phyloP scores from a whole-genome alignment of 202 grass and related monocot species.

The Zizania palustris region DNA sequence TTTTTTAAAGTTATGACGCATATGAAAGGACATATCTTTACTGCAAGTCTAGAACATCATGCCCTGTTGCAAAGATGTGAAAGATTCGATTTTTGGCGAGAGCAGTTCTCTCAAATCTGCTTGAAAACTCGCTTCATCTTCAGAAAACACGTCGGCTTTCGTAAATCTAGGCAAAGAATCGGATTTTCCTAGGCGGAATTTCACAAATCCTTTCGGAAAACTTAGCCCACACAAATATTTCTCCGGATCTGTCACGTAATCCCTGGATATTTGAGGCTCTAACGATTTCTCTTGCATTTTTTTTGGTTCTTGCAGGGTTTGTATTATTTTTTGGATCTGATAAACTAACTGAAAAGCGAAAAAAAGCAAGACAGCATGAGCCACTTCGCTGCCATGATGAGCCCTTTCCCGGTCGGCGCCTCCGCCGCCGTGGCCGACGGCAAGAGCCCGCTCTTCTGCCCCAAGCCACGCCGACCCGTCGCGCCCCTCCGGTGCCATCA shows the following conservation, averaged over 20 bases:
- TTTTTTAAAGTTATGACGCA: neutral
- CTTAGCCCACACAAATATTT: too few relatives aligned
- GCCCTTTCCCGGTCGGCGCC: conserved; percentile 57
- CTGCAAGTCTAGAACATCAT: too few relatives aligned
- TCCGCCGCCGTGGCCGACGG: conserved; percentile 35
- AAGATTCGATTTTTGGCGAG: neutral
- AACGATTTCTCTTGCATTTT: conserved; percentile 10
- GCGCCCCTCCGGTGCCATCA: conserved; percentile 58
- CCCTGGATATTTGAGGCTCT: neutral
- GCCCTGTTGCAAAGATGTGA: neutral
- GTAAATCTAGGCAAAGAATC: neutral
- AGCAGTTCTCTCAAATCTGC: neutral
- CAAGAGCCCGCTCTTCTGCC: conserved; percentile 81
- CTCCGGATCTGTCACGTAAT: conserved; percentile 4
- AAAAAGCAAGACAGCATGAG: conserved; percentile 57
- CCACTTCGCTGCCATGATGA: conserved; percentile 73
- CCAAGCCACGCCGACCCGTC: conserved; percentile 76
- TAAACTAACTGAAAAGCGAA: conserved; percentile 53
- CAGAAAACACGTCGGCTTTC: neutral
- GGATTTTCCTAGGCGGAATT: neutral
- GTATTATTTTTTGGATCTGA: conserved; percentile 43
- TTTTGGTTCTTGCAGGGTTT: conserved; percentile 47
- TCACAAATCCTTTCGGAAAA: neutral
- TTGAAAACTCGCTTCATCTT: neutral
- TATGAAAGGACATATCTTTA: neutral